phyloP scores from a whole-genome alignment of 805 yeast genomes.

The Ogataea chonburiensis region DNA sequence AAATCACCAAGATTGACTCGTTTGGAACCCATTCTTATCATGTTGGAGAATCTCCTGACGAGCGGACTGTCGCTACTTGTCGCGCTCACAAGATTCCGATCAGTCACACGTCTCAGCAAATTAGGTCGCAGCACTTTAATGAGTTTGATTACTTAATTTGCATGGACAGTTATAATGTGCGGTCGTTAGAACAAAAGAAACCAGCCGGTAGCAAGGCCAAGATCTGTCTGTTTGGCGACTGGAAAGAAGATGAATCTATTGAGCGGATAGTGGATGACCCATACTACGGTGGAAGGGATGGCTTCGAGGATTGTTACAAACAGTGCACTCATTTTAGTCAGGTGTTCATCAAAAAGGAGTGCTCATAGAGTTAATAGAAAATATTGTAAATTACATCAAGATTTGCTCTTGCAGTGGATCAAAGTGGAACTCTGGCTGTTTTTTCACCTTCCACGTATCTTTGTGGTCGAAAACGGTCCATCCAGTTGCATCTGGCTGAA shows the following conservation, averaged over 20 bases:
- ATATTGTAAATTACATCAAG: slow-evolving; percentile 11
- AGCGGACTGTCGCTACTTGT: slow-evolving; percentile 69
- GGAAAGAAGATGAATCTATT: slow-evolving; percentile 54
- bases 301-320: slow-evolving; percentile 75
- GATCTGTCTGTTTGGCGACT: slow-evolving; percentile 76
- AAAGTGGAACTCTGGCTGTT: slow-evolving; percentile 41
- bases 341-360: slow-evolving; percentile 58
- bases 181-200: slow-evolving; percentile 48
- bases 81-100: slow-evolving; percentile 70
- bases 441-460: slow-evolving; percentile 46
- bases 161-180: slow-evolving; percentile 64
- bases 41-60: slow-evolving; percentile 78
- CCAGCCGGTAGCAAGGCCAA: slow-evolving; percentile 51
- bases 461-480: slow-evolving; percentile 80
- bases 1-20: slow-evolving; percentile 68
- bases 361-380: slow-evolving; percentile 6
- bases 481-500: slow-evolving; percentile 54
- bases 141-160: slow-evolving; percentile 68
- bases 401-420: slow-evolving; percentile 34
- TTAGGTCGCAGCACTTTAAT: slow-evolving; percentile 47
- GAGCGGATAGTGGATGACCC: slow-evolving; percentile 79
- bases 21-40: slow-evolving; percentile 90
- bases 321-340: slow-evolving; percentile 77
- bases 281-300: slow-evolving; percentile 83
- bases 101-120: slow-evolving; percentile 72